Percentiles rank a stretch among this genome's conserved stretches.
phyloP scores from a whole-genome alignment of 2,329 filamentous ascomycete genomes.

The Aspergillus ustus region DNA sequence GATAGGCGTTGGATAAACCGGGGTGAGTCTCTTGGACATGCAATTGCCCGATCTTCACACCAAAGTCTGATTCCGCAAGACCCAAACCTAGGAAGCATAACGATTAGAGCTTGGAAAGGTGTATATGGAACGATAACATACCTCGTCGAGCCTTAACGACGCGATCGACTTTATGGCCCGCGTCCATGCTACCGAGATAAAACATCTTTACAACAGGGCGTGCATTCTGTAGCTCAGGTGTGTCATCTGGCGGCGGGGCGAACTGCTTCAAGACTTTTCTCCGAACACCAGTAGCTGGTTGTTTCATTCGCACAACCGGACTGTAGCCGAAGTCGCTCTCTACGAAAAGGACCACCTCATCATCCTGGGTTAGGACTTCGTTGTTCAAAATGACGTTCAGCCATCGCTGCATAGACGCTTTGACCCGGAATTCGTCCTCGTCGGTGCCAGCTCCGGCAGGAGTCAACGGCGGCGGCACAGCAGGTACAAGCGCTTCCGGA shows the following conservation, averaged over 20 bases:
- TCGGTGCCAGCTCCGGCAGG: constrained; percentile 94
- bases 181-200: constrained; percentile 93
- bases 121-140: constrained; percentile 48
- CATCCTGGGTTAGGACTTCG: constrained; percentile 89
- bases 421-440: constrained; percentile 89
- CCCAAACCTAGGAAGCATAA: constrained; percentile 70
- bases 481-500: constrained; percentile 90
- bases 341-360: constrained; percentile 98
- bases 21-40: constrained; percentile 87
- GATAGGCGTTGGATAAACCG: constrained; percentile 86
- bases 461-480: constrained; percentile 91
- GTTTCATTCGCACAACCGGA: constrained; percentile 91
- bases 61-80: constrained; percentile 89
- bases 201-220: constrained; percentile 93
- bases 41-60: constrained; percentile 85
- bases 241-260: constrained; percentile 94
- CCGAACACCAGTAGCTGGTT: constrained; percentile 92
- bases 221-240: constrained; percentile 87
- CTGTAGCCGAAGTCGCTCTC: constrained; percentile 99
- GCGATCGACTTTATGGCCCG: constrained; percentile 94
- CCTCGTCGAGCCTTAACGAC: constrained; percentile 90
- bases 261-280: constrained; percentile 98
- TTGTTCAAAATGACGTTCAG: constrained; percentile 91
- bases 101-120: neutral
- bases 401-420: constrained; percentile 90